phyloP scores from a whole-genome alignment of 257 asterid species.

The Plantago elongata region DNA sequence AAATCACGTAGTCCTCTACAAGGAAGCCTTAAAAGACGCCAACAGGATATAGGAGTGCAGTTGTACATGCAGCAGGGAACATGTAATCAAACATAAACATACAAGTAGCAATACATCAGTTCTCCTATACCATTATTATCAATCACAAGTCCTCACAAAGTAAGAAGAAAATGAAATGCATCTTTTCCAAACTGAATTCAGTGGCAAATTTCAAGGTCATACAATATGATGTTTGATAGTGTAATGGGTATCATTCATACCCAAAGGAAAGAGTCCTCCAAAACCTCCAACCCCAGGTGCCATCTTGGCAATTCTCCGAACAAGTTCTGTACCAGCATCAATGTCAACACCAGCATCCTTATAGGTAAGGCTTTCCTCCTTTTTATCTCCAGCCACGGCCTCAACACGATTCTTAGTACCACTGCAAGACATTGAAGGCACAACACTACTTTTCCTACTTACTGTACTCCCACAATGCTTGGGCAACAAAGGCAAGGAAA shows the following conservation, averaged over 20 bases:
- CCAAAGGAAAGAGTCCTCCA: conserved; percentile 92
- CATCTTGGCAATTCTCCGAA: conserved; percentile 83
- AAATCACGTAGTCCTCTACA: too few relatives aligned
- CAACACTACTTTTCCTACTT: conserved; percentile 17
- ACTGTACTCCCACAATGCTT: conserved; percentile 18
- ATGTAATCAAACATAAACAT: too few relatives aligned
- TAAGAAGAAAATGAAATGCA: too few relatives aligned
- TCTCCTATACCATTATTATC: too few relatives aligned
- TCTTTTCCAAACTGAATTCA: too few relatives aligned
- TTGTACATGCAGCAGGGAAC: too few relatives aligned
- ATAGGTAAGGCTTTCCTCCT: conserved; percentile 54
- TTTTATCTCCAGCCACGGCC: conserved; percentile 24
- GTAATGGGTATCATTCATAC: conserved; percentile 30
- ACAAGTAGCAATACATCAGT: too few relatives aligned
- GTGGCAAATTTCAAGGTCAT: too few relatives aligned
- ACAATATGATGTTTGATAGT: too few relatives aligned
- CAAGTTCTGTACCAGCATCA: conserved; percentile 96
- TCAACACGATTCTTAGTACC: conserved; percentile 22
- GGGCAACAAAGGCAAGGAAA: conserved; percentile 22
- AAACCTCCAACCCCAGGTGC: conserved; percentile 99
- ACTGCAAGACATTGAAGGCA: conserved; percentile 28
- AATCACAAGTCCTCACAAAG: too few relatives aligned
- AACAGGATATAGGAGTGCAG: too few relatives aligned
- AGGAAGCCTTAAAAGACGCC: too few relatives aligned
- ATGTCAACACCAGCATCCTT: conserved; percentile 96